Evolutionary conservation across 2,329 filamentous ascomycete species (phyloP).

Genomic region (Microsporum ferrugineum): DNA sequence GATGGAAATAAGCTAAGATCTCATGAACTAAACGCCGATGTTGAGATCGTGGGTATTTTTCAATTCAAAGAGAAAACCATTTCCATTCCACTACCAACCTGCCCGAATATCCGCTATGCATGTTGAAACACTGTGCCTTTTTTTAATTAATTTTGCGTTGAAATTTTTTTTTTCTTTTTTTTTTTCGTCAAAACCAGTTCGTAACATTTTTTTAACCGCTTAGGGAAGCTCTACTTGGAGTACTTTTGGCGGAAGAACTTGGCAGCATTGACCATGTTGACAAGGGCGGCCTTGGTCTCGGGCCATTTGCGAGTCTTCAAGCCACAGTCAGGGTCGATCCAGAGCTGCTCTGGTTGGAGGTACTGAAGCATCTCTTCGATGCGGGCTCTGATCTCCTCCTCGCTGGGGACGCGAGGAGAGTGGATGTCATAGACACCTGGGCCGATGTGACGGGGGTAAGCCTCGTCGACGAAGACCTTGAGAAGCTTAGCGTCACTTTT

Average conservation of each 20-base stretch:
- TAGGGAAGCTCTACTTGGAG: slow-evolving; percentile 40
- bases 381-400: slow-evolving; percentile 97
- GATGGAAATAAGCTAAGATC: slow-evolving; percentile 15
- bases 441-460: slow-evolving; percentile 95
- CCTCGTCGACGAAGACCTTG: slow-evolving; percentile 94
- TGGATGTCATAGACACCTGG: slow-evolving; percentile 99
- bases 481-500: slow-evolving; percentile 99
- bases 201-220: neutral
- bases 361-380: slow-evolving; percentile 96
- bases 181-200: neutral
- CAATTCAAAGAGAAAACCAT: slow-evolving; percentile 16
- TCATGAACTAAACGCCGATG: slow-evolving; percentile 33
- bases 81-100: slow-evolving; percentile 12
- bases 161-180: neutral
- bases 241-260: slow-evolving; percentile 93
- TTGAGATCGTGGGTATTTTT: slow-evolving; percentile 40
- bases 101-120: slow-evolving; percentile 11
- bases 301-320: slow-evolving; percentile 98
- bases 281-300: slow-evolving; percentile 92
- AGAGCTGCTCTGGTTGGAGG: slow-evolving; percentile 96
- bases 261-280: slow-evolving; percentile 96
- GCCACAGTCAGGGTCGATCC: slow-evolving; percentile 99
- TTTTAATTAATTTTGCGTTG: slow-evolving; percentile 3
- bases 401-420: slow-evolving; percentile 89
- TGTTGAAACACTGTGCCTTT: slow-evolving; percentile 15